phyloP scores from a whole-genome alignment of 2,329 filamentous ascomycete genomes.

The Epichloe sibirici region DNA sequence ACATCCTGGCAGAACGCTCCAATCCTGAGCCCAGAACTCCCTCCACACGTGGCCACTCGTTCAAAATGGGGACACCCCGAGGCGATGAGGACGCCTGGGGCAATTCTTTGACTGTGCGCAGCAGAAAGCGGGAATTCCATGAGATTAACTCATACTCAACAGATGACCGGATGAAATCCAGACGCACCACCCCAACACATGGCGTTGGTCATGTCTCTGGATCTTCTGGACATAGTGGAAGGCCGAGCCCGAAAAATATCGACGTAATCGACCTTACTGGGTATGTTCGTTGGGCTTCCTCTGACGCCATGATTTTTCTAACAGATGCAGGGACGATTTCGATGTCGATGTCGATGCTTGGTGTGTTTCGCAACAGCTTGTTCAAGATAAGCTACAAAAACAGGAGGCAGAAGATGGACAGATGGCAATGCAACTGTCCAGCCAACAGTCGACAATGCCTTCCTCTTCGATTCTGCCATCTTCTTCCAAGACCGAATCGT shows the following conservation, averaged over 20 bases:
- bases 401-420: conserved; percentile 17
- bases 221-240: not conserved
- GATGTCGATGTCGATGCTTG: conserved; percentile 19
- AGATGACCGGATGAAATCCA: conserved; percentile 19
- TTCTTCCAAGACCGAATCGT: not conserved
- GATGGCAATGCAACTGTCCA: conserved; percentile 17
- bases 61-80: not conserved
- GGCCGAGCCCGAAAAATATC: conserved; percentile 4
- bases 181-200: conserved; percentile 17
- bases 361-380: conserved; percentile 22
- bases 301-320: not conserved
- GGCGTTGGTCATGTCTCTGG: not conserved
- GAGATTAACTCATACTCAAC: conserved; percentile 9
- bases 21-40: not conserved
- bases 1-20: not conserved
- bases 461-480: not conserved
- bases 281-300: conserved; percentile 13
- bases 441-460: conserved; percentile 5
- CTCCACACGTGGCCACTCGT: not conserved
- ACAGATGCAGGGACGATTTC: conserved; percentile 19
- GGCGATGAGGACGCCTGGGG: not conserved
- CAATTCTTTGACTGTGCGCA: conserved; percentile 14
- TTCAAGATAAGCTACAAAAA: conserved; percentile 19
- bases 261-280: conserved; percentile 32
- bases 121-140: conserved; percentile 18